Conservation (phyloP, 1,139 yeast genomes). For the Kodamaea derodonti region DNA sequence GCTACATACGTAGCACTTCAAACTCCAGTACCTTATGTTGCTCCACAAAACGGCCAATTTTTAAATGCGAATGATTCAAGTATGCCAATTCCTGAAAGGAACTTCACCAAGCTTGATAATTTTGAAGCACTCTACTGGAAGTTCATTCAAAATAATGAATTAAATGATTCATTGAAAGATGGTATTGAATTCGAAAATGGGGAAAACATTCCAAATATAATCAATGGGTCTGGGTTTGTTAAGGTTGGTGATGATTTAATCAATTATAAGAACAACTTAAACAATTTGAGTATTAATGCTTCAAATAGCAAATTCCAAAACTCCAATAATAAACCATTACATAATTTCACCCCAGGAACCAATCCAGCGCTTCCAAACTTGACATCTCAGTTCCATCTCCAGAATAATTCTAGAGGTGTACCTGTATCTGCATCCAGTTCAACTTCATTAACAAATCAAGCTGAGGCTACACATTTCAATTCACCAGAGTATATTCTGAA, state of each 20-base stretch:
- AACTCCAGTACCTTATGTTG: not conserved
- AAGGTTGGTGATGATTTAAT: constrained; percentile 25
- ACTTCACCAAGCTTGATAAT: constrained; percentile 20
- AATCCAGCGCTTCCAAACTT: not conserved
- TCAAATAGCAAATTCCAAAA: constrained; percentile 10
- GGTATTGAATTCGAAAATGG: constrained; percentile 33
- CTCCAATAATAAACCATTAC: constrained; percentile 4
- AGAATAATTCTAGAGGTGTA: not conserved
- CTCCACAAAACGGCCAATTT: constrained; percentile 6
- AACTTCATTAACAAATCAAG: constrained; percentile 1
- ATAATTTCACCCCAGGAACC: not conserved
- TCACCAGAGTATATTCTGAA: constrained; percentile 19
- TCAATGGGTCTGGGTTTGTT: constrained; percentile 25
- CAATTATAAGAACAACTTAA: constrained; percentile 19
- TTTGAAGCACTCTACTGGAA: constrained; percentile 48
- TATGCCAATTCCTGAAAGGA: constrained; percentile 18
- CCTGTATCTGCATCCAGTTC: constrained; percentile 1
- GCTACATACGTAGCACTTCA: not conserved
- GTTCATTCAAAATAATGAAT: constrained; percentile 27
- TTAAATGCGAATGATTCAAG: constrained; percentile 10
- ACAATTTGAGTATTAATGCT: constrained; percentile 12
- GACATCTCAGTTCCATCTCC: constrained; percentile 1
- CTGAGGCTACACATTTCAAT: constrained; percentile 20
- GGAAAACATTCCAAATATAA: constrained; percentile 18
- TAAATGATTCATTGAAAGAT: constrained; percentile 12